Evolutionary conservation across 805 yeast genomes (phyloP).

Genomic region (Torulaspora microellipsoides): DNA sequence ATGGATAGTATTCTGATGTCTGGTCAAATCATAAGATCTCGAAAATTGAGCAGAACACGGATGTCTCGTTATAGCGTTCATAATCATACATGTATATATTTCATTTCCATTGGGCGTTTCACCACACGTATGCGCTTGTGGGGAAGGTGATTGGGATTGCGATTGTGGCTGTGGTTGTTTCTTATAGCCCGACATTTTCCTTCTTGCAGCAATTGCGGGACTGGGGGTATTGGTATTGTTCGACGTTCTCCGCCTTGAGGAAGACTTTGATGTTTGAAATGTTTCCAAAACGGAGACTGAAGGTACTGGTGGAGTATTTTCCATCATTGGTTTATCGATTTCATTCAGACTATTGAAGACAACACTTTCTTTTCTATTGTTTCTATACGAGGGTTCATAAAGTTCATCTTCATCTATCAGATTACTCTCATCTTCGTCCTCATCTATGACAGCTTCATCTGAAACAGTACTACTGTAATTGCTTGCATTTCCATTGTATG

Average conservation of each 20-base stretch:
- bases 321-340: not conserved
- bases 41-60: conserved; percentile 54
- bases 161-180: not conserved
- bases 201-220: conserved; percentile 1
- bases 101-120: conserved; percentile 7
- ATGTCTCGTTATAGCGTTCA: conserved; percentile 26
- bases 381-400: conserved; percentile 14
- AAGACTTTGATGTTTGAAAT: conserved; percentile 1
- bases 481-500: conserved; percentile 1
- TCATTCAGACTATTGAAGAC: conserved; percentile 10
- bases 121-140: conserved; percentile 1
- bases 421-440: conserved; percentile 14
- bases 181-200: conserved; percentile 1
- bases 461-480: not conserved
- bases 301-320: conserved; percentile 3
- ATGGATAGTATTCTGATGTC: conserved; percentile 96
- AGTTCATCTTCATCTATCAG: conserved; percentile 22
- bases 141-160: conserved; percentile 5
- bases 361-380: conserved; percentile 13
- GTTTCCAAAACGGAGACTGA: not conserved
- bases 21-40: conserved; percentile 86
- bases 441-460: conserved; percentile 14
- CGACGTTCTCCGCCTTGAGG: conserved; percentile 3
- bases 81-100: conserved; percentile 20
- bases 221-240: not conserved